These are phyloP conservation scores for Escallonia rubra DNA, from an alignment of 129 eudicot species.

Conservation along the genomic window DNA sequence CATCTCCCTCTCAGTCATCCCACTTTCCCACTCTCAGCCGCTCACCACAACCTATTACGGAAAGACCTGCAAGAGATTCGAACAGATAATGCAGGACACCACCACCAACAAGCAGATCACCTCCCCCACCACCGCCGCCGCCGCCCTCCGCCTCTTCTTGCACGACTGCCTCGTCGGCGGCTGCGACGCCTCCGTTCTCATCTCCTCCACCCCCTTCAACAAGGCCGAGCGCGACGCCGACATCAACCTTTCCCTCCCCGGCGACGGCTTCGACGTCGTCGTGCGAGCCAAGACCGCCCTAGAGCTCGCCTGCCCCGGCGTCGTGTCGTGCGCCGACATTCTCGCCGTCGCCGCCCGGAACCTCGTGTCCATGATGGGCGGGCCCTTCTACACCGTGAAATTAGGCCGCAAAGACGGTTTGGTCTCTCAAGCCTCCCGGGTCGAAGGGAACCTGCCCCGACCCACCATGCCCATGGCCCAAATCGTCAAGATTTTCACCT, in stretches of 20 bases:
- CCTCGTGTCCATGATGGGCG: constrained; percentile 64
- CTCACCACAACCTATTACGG: constrained; percentile 52
- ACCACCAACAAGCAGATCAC: constrained; percentile 82
- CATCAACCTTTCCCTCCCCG: constrained; percentile 89
- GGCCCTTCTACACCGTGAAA: constrained; percentile 55
- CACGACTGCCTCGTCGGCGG: constrained; percentile 81
- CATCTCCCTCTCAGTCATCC: constrained; percentile 1
- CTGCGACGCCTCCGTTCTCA: constrained; percentile 74
- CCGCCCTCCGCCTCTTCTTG: constrained; percentile 83
- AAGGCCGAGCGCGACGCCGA: constrained; percentile 90
- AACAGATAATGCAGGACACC: constrained; percentile 63
- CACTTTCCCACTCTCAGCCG: constrained; percentile 25
- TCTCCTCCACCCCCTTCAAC: constrained; percentile 71
- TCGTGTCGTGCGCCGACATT: constrained; percentile 84
- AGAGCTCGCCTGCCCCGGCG: constrained; percentile 79
- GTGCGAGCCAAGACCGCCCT: constrained; percentile 87
- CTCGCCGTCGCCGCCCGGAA: constrained; percentile 67
- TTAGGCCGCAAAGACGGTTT: constrained; percentile 55
- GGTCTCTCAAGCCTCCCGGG: constrained; percentile 35
- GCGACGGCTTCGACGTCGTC: constrained; percentile 81
- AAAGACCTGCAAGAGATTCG: constrained; percentile 55
- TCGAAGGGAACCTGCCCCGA: constrained; percentile 48
- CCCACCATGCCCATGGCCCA: constrained; percentile 51
- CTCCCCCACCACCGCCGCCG: constrained; percentile 87
- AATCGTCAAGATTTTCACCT: constrained; percentile 36